Percentiles rank a stretch among this genome's conserved stretches.
These are phyloP conservation scores for Stephania japonica DNA, from an alignment of 164 flowering plant genomes.

Conservation along the genomic window DNA sequence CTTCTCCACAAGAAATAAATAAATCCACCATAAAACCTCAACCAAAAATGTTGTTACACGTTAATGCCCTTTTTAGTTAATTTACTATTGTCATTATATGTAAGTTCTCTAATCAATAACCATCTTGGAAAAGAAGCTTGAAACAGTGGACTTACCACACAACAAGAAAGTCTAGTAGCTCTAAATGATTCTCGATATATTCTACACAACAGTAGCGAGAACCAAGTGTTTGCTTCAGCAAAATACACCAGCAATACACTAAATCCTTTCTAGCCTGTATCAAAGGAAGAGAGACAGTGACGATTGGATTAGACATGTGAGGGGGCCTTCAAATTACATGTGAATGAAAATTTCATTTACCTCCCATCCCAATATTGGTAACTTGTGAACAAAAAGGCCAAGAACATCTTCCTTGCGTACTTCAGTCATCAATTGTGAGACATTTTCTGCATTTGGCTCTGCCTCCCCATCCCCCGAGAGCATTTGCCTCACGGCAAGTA, in stretches of 20 bases:
- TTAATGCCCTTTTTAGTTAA: too few species aligned
- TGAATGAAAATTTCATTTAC: slow-evolving; percentile 32
- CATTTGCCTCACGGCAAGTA: slow-evolving; percentile 66
- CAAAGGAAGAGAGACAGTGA: slow-evolving; percentile 14
- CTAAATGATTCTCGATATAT: slow-evolving; percentile 76
- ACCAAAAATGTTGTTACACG: too few species aligned
- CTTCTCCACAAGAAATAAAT: too few species aligned
- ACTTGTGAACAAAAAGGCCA: slow-evolving; percentile 69
- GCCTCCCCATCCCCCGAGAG: slow-evolving; percentile 86
- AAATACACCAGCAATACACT: slow-evolving; percentile 84
- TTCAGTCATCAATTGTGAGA: slow-evolving; percentile 60
- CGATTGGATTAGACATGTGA: background rate
- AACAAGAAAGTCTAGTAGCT: slow-evolving; percentile 88
- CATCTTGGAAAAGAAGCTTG: background rate
- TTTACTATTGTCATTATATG: too few species aligned
- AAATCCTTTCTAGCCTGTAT: slow-evolving; percentile 87
- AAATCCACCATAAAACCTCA: too few species aligned
- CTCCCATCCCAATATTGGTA: slow-evolving; percentile 83
- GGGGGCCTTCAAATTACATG: background rate
- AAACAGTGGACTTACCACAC: slow-evolving; percentile 46
- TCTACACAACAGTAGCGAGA: slow-evolving; percentile 65
- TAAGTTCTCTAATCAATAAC: too few species aligned
- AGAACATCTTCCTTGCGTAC: slow-evolving; percentile 82
- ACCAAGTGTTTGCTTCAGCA: slow-evolving; percentile 75
- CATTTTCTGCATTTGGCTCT: slow-evolving; percentile 72